Percentiles rank a stretch among this genome's conserved stretches.
Conservation (phyloP, 2,329 filamentous ascomycete species). For the Pestalotiopsis fici region DNA sequence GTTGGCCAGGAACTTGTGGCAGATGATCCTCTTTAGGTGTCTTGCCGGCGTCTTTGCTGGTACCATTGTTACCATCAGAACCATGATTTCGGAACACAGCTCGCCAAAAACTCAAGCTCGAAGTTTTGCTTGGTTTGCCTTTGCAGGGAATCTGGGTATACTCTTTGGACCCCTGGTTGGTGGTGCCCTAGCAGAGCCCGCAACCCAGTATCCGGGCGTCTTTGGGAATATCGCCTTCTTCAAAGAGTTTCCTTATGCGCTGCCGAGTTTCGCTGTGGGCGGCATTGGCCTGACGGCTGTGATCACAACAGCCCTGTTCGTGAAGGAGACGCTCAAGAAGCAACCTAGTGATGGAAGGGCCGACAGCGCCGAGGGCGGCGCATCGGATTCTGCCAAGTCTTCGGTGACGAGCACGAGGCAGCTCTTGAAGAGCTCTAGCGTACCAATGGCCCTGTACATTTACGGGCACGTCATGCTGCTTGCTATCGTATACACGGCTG, state of each 20-base stretch:
- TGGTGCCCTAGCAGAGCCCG: slow-evolving; percentile 69
- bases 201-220: slow-evolving; percentile 57
- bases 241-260: slow-evolving; percentile 63
- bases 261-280: slow-evolving; percentile 62
- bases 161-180: slow-evolving; percentile 72
- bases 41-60: slow-evolving; percentile 74
- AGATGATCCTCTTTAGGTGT: slow-evolving; percentile 75
- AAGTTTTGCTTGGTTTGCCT: slow-evolving; percentile 77
- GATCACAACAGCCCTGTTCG: slow-evolving; percentile 51
- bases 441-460: slow-evolving; percentile 64
- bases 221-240: slow-evolving; percentile 63
- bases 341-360: slow-evolving; percentile 18
- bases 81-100: slow-evolving; percentile 76
- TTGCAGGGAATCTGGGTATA: slow-evolving; percentile 73
- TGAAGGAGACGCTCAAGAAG: slow-evolving; percentile 61
- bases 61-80: slow-evolving; percentile 71
- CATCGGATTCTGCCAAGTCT: slow-evolving; percentile 12
- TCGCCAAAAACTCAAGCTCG: slow-evolving; percentile 70
- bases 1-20: slow-evolving; percentile 63
- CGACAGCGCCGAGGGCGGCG: slow-evolving; percentile 18
- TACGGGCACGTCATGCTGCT: slow-evolving; percentile 70
- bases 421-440: slow-evolving; percentile 64
- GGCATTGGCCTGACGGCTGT: slow-evolving; percentile 54
- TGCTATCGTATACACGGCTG: slow-evolving; percentile 71
- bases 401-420: slow-evolving; percentile 45